Conservation (phyloP, 805 yeast genomes). For the Wickerhamiella australiensis region DNA sequence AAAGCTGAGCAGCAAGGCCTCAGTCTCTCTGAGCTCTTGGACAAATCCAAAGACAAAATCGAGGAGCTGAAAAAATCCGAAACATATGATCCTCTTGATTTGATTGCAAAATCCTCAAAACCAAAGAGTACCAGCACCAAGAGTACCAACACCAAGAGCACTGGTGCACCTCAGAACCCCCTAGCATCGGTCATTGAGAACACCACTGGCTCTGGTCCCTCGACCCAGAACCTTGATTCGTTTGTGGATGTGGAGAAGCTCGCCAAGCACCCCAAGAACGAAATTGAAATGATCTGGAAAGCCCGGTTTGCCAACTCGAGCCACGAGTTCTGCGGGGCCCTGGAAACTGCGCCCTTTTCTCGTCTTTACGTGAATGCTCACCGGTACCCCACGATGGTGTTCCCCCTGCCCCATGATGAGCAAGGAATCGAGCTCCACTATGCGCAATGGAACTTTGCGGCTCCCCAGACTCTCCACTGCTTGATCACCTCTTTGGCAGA, state of each 20-base stretch:
- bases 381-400: slow-evolving; percentile 68
- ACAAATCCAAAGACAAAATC: slow-evolving; percentile 12
- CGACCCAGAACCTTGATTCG: slow-evolving; percentile 53
- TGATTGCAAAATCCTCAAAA: slow-evolving; percentile 14
- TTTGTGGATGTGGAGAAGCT: slow-evolving; percentile 62
- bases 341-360: slow-evolving; percentile 48
- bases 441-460: slow-evolving; percentile 87
- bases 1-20: slow-evolving; percentile 22
- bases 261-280: slow-evolving; percentile 41
- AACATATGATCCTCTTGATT: slow-evolving; percentile 14
- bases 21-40: slow-evolving; percentile 18
- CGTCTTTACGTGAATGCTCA: slow-evolving; percentile 53
- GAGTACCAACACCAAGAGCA: too few species aligned
- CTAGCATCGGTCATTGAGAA: neutral
- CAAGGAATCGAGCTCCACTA: slow-evolving; percentile 64
- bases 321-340: slow-evolving; percentile 50
- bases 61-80: slow-evolving; percentile 15
- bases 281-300: slow-evolving; percentile 76
- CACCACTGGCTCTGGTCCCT: neutral
- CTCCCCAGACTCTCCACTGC: slow-evolving; percentile 73
- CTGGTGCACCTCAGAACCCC: neutral
- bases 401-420: slow-evolving; percentile 62
- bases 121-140: neutral
- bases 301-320: slow-evolving; percentile 62
- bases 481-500: slow-evolving; percentile 86